These are phyloP conservation scores for Phlegmacium glaucopus DNA, from an alignment of 768 basidiomycete species.

Conservation along the genomic window DNA sequence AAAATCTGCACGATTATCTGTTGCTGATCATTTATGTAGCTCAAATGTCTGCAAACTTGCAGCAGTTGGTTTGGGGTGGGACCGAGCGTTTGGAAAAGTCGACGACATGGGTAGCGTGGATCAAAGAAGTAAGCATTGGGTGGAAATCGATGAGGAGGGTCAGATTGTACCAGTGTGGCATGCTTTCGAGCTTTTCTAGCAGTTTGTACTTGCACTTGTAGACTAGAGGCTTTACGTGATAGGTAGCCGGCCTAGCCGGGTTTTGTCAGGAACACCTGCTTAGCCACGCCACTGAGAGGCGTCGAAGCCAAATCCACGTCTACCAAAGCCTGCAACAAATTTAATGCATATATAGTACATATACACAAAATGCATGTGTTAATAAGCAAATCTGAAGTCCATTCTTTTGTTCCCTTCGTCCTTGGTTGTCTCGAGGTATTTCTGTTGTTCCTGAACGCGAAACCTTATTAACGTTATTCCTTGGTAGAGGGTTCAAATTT, in stretches of 20 bases:
- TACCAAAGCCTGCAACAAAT: not conserved
- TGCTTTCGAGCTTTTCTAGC: constrained; percentile 51
- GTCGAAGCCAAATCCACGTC: too few species aligned
- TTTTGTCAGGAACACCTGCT: too few species aligned
- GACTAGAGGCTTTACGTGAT: too few species aligned
- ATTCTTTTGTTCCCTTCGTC: constrained; percentile 58
- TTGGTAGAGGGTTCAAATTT: not conserved
- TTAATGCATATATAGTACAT: not conserved
- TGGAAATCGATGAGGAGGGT: constrained; percentile 64
- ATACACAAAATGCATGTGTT: not conserved
- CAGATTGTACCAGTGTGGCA: constrained; percentile 54
- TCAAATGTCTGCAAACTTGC: constrained; percentile 59
- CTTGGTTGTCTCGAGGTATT: constrained; percentile 59
- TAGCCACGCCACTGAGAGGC: too few species aligned
- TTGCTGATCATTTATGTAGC: constrained; percentile 29
- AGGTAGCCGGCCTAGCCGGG: too few species aligned
- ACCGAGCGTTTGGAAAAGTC: constrained; percentile 54
- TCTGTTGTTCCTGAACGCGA: constrained; percentile 42
- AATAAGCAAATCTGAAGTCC: constrained; percentile 64
- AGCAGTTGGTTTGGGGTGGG: constrained; percentile 64
- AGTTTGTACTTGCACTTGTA: not conserved
- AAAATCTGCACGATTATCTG: not conserved
- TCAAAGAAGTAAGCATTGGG: constrained; percentile 46
- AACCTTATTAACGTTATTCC: not conserved
- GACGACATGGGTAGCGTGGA: constrained; percentile 46